These are phyloP conservation scores for Areca catechu DNA, from an alignment of 176 grass and related monocot species.

Conservation along the genomic window DNA sequence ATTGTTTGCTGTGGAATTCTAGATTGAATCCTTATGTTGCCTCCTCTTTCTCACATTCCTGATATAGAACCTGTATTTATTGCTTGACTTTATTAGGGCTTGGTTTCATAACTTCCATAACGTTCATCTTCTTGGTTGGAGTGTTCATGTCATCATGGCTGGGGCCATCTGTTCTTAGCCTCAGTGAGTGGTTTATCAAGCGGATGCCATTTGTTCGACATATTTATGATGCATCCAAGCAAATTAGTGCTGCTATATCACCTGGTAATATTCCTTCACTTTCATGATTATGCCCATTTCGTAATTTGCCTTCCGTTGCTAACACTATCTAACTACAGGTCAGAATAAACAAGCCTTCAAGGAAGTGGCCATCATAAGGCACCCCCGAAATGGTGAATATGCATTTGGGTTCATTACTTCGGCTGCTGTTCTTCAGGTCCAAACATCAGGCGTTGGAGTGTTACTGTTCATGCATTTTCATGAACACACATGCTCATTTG, in stretches of 20 bases:
- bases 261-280: conserved; percentile 10
- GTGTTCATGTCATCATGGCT: conserved; percentile 23
- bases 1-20: no score
- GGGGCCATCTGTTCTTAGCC: conserved; percentile 10
- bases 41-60: neutral
- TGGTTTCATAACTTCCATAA: conserved; percentile 21
- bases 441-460: no score
- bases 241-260: conserved; percentile 24
- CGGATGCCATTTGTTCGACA: conserved; percentile 22
- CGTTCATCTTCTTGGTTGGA: conserved; percentile 20
- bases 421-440: conserved; percentile 14
- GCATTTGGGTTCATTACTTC: conserved; percentile 29
- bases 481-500: no score
- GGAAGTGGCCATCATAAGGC: conserved; percentile 22
- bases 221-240: conserved; percentile 26
- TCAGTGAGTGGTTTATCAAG: conserved; percentile 22
- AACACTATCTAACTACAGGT: conserved; percentile 6
- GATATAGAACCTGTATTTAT: neutral
- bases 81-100: neutral
- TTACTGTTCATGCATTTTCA: no score
- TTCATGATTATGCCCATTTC: neutral
- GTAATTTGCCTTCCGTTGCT: neutral
- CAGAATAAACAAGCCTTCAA: conserved; percentile 23
- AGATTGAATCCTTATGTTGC: no score
- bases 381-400: conserved; percentile 22